Evolutionary conservation across 306 rosid genomes (phyloP).

Genomic region (Benincasa hispida): DNA sequence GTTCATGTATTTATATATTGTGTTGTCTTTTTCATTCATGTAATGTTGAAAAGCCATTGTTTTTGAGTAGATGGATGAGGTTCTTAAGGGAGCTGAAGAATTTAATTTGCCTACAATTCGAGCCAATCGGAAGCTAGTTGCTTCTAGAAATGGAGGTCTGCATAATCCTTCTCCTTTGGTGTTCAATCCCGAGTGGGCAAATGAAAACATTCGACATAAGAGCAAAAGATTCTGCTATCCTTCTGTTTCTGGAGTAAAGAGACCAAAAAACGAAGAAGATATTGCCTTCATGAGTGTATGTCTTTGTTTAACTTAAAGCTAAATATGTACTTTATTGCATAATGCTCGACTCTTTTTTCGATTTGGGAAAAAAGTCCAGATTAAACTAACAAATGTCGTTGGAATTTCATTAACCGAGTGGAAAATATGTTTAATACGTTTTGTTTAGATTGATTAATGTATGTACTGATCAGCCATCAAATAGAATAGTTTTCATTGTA

Average conservation of each 20-base stretch:
- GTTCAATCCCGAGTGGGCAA: constrained; percentile 47
- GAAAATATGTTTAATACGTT: no score
- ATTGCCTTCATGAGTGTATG: constrained; percentile 63
- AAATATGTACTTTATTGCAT: neutral
- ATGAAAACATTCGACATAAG: neutral
- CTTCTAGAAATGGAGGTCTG: constrained; percentile 52
- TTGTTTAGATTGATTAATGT: no score
- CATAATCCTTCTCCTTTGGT: constrained; percentile 45
- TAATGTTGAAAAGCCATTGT: neutral
- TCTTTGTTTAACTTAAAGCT: neutral
- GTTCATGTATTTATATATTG: neutral
- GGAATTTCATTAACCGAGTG: no score
- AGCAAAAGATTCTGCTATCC: constrained; percentile 39
- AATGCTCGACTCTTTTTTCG: neutral
- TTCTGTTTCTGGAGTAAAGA: constrained; percentile 16
- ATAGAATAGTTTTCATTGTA: no score
- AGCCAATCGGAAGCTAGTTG: constrained; percentile 48
- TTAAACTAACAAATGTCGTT: no score
- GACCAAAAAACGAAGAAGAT: constrained; percentile 55
- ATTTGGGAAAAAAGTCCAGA: no score
- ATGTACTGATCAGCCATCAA: no score
- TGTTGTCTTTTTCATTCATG: neutral
- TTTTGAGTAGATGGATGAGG: constrained; percentile 33
- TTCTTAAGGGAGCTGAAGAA: constrained; percentile 33
- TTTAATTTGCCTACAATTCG: constrained; percentile 38